A percentile compares a stretch with the other conserved stretches of the same genome.
phyloP scores from a whole-genome alignment of 2,329 filamentous ascomycete genomes.

The Cercospora brassicicola region DNA sequence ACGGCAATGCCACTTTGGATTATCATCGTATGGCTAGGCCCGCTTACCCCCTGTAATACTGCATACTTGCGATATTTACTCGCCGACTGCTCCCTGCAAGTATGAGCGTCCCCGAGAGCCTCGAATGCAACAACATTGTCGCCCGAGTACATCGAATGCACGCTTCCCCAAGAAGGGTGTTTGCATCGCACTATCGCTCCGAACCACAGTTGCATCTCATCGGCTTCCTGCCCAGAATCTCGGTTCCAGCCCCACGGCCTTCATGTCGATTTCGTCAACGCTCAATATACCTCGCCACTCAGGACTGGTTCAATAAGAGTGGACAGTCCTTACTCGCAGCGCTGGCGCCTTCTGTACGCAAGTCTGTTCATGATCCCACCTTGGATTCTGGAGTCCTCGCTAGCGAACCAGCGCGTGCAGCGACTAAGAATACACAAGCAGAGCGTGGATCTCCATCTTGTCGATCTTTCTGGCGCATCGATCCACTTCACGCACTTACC shows the following conservation, averaged over 20 bases:
- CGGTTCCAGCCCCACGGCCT: not conserved
- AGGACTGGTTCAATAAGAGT: not conserved
- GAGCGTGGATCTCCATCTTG: not conserved
- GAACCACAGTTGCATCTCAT: constrained; percentile 1
- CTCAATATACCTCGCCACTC: not conserved
- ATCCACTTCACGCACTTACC: not conserved
- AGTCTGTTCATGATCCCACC: not conserved
- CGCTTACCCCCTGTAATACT: not conserved
- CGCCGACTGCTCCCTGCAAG: not conserved
- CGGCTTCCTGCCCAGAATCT: not conserved
- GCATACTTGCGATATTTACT: not conserved
- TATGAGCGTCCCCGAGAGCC: constrained; percentile 1
- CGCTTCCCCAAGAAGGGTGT: not conserved
- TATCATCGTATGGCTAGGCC: not conserved
- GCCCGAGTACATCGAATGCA: not conserved
- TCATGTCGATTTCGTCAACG: not conserved
- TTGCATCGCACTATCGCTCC: constrained; percentile 4
- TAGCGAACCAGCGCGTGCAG: not conserved
- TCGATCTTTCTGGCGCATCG: not conserved
- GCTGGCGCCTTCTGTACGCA: not conserved
- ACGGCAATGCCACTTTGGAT: not conserved
- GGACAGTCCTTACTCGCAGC: not conserved
- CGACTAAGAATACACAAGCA: not conserved
- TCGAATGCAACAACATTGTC: constrained; percentile 4
- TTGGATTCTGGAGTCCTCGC: not conserved